Evolutionary conservation across 2,329 filamentous ascomycete species (phyloP), one percentile per base, ranked within the genome.

Genomic region (Diplocarpon mali): DNA sequence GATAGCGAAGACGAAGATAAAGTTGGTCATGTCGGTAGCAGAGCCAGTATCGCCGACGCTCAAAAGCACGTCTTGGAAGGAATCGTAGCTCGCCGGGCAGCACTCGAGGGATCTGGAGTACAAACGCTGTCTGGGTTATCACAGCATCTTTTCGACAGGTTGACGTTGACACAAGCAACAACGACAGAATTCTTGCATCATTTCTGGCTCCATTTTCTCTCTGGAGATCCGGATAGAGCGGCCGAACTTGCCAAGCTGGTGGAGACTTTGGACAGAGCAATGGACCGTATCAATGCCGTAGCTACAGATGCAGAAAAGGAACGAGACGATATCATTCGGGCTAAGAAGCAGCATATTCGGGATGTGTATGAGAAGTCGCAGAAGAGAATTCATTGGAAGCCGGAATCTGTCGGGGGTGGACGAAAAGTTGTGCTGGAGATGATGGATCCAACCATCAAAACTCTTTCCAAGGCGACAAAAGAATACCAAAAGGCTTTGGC

Each of bases 121-220:
- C 44, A 60, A 41, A 49, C 53, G 31, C 39, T 59, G 11, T 53
- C 64, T 28, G 72, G 71, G 3, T 62, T 76, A 13, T 68, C 72
- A 1, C 52, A 65, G 8, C 56, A 63, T 2, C 67, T 78, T 1
- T 79, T 78, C 52, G 78, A 83, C 53, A 73, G 73, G 14, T 60
- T 85, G n/a, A 71, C 69, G 11, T 71, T 84, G 44, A 95, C 90
- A 0, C 88, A 96, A 62, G 89, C 89, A 42, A 98, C 92, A 0
- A 93, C 87, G 0, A 83, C 85, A 31, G 92, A 98, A 60, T 98
- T 96, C 58, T 69, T 98, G n/a, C 85, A 90, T 57, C 93, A 96
- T 63, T 98, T 98, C 68, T 98, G 90, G 90, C 75, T 78, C 29
- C 80, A 89, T 0, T 98, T 94, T 59, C 72, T 94, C 20, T 95